Conservation (phyloP, 805 yeast genomes). For the Candida glaebosa region DNA sequence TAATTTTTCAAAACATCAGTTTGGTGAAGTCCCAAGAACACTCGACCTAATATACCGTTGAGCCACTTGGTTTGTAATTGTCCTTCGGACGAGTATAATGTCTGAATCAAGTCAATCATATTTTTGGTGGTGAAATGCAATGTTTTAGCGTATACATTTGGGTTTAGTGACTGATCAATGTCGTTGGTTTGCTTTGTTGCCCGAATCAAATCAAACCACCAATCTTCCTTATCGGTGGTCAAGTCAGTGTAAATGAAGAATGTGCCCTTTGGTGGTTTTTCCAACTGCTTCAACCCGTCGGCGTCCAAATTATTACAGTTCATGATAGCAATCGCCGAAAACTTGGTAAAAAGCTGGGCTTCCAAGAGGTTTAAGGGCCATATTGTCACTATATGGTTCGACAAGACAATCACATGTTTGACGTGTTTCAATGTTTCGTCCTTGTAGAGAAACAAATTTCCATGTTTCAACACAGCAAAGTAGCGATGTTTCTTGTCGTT, state of each 20-base stretch:
- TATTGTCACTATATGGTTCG: slow-evolving; percentile 64
- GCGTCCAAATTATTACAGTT: slow-evolving; percentile 9
- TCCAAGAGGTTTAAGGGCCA: slow-evolving; percentile 84
- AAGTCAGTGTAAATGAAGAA: slow-evolving; percentile 70
- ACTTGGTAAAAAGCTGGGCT: slow-evolving; percentile 75
- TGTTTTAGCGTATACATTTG: slow-evolving; percentile 66
- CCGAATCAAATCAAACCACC: slow-evolving; percentile 82
- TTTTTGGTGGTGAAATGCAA: slow-evolving; percentile 68
- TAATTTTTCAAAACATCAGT: slow-evolving; percentile 63
- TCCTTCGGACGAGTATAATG: slow-evolving; percentile 77
- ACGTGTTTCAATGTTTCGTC: slow-evolving; percentile 64
- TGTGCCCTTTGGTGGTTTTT: slow-evolving; percentile 42
- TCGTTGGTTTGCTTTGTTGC: slow-evolving; percentile 54
- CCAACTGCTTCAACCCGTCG: not conserved
- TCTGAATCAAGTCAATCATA: slow-evolving; percentile 69
- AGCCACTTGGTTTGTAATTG: slow-evolving; percentile 86
- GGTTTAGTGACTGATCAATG: slow-evolving; percentile 25
- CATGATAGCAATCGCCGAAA: slow-evolving; percentile 72
- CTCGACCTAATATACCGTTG: slow-evolving; percentile 80
- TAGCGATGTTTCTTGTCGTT: slow-evolving; percentile 52
- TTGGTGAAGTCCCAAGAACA: slow-evolving; percentile 72
- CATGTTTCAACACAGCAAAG: slow-evolving; percentile 76
- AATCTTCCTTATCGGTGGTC: slow-evolving; percentile 84
- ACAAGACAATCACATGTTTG: slow-evolving; percentile 74
- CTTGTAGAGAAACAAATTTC: slow-evolving; percentile 80